These are phyloP conservation scores for Aspergillus panamensis DNA, from an alignment of 495 filamentous ascomycete species.

Conservation along the genomic window DNA sequence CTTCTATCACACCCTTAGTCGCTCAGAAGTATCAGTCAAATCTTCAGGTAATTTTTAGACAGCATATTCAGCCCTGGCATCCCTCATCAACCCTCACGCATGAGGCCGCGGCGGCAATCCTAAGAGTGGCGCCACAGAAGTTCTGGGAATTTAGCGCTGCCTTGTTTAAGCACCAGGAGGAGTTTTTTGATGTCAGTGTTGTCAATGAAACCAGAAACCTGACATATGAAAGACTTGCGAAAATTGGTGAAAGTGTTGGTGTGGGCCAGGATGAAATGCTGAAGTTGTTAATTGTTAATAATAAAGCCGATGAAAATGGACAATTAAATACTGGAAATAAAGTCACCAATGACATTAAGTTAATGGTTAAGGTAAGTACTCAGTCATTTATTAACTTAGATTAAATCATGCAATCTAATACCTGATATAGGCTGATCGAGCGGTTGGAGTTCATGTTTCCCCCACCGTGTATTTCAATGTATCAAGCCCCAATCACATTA, in stretches of 20 bases:
- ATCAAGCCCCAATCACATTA: conserved; percentile 14
- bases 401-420: conserved; percentile 20
- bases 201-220: conserved; percentile 78
- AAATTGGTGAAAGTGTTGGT: conserved; percentile 62
- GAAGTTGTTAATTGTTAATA: conserved; percentile 58
- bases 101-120: conserved; percentile 79
- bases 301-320: conserved; percentile 59
- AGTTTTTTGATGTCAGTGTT: conserved; percentile 78
- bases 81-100: conserved; percentile 83
- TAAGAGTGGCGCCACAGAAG: conserved; percentile 58
- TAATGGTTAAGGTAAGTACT: conserved; percentile 65
- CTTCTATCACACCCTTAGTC: conserved; percentile 53
- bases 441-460: conserved; percentile 80
- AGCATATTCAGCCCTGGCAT: conserved; percentile 96
- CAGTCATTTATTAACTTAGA: conserved; percentile 1
- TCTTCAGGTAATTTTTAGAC: conserved; percentile 75
- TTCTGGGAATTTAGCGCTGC: conserved; percentile 76
- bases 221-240: conserved; percentile 75
- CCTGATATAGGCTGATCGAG: conserved; percentile 51
- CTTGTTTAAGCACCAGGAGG: conserved; percentile 65
- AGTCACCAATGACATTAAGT: conserved; percentile 78
- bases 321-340: conserved; percentile 71
- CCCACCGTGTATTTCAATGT: conserved; percentile 86
- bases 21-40: conserved; percentile 52
- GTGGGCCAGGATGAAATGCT: conserved; percentile 64